Evolutionary conservation across 257 asterid genomes (phyloP), one percentile per base, ranked within the genome.

Genomic region (Penstemon eatonii): DNA sequence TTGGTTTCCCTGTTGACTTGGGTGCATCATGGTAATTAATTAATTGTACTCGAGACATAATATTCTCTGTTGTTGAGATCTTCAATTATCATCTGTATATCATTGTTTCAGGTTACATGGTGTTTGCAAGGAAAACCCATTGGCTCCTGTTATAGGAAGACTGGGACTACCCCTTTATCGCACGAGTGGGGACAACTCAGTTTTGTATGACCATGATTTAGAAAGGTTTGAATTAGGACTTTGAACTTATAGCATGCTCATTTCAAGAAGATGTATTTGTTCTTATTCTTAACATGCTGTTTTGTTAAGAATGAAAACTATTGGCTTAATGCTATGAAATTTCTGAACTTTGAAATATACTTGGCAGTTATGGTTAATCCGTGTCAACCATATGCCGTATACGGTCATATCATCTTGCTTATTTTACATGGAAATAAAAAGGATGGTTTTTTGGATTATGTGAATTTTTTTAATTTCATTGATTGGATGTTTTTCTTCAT

Each of bases 1-100:
- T 91, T 79, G 99, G 97, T 70, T 94, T 91, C 82, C 99, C 99
- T 47, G 85, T 94, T 74, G 99, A 94, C 79, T 79, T 94, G 82
- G 99, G 99, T 54, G 99, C 99, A 73, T 94, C 99, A 62, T 94
- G 99, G 99, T 94, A 83, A 65, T 71, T 61, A 60, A 11, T 59
- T 44, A 5, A 45, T 40, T 44, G n/a, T 71, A 8, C 8, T 62
- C 50, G 3, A n/a, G 18, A 54, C 41, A 33, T 62, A 38, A 13
- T 45, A 19, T 52, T 52, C 37, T 75, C 15, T 9, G 12, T 10
- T 46, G n/a, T 40, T 18, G 44, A 44, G 7, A 46, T n/a, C 3
- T 13, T 54, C 52, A 1, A 76, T 54, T 44, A 51, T 40, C 46
- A 9, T 51, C 63, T 60, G 51, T 58, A 38, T 68, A 57, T 69